Conservation (phyloP, 2,329 filamentous ascomycete genomes). For the Cercospora janseana region DNA sequence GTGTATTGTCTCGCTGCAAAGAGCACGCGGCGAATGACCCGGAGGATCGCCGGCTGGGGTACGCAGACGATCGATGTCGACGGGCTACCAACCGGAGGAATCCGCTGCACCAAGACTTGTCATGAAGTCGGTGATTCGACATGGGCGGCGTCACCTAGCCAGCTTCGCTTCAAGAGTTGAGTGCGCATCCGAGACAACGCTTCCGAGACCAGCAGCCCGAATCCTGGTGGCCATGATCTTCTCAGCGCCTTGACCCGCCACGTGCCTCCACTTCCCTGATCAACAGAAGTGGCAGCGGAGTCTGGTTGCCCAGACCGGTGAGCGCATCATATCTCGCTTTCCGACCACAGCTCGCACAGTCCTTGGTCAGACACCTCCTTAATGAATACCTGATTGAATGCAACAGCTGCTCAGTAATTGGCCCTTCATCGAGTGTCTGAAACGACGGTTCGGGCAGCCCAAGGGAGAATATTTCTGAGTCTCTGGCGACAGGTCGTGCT, state of each 20-base stretch:
- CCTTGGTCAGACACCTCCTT: too few relatives aligned
- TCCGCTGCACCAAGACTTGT: background rate
- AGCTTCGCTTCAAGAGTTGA: background rate
- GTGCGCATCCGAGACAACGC: conserved; percentile 3
- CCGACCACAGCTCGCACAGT: too few relatives aligned
- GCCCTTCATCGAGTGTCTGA: too few relatives aligned
- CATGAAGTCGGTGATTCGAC: background rate
- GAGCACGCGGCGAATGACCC: conserved; percentile 3
- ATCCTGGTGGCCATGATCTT: background rate
- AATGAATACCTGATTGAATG: too few relatives aligned
- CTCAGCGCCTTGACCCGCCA: conserved; percentile 2
- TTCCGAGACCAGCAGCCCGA: conserved; percentile 2
- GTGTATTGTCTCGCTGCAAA: conserved; percentile 8
- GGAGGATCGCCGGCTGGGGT: conserved; percentile 16
- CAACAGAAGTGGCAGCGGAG: background rate
- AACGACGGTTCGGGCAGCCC: too few relatives aligned
- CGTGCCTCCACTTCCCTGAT: conserved; percentile 2
- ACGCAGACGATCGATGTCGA: background rate
- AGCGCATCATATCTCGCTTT: too few relatives aligned
- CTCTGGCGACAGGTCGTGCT: too few relatives aligned
- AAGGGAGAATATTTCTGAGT: too few relatives aligned
- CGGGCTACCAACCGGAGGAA: conserved; percentile 9
- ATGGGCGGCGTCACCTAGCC: background rate
- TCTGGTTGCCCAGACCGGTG: too few relatives aligned
- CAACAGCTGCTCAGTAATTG: too few relatives aligned